Evolutionary conservation across 164 flowering plant species (phyloP).

Genomic region (Amborella trichopoda): DNA sequence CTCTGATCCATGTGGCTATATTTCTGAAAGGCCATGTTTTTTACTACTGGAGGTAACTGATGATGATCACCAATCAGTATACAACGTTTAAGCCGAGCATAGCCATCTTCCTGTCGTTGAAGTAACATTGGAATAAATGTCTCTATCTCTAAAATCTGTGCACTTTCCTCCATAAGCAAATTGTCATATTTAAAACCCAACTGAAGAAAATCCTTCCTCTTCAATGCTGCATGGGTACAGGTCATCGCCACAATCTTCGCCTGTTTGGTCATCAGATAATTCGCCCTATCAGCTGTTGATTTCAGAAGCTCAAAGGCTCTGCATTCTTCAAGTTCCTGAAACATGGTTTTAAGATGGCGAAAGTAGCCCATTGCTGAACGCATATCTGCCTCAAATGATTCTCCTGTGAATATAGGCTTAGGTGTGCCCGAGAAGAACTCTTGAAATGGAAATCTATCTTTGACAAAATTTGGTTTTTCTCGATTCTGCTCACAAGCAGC

Average conservation of each 20-base stretch:
- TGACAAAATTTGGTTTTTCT: conserved; percentile 63
- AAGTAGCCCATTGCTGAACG: conserved; percentile 90
- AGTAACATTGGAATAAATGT: conserved; percentile 97
- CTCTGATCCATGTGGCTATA: conserved; percentile 99
- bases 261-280: conserved; percentile 94
- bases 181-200: conserved; percentile 94
- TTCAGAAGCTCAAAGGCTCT: conserved; percentile 96
- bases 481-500: conserved; percentile 65
- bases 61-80: conserved; percentile 99
- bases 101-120: conserved; percentile 96
- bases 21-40: conserved; percentile 99
- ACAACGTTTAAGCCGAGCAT: conserved; percentile 93
- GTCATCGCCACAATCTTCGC: conserved; percentile 99
- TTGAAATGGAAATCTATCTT: conserved; percentile 77
- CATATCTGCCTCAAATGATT: conserved; percentile 91
- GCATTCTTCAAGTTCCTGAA: conserved; percentile 95
- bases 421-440: conserved; percentile 78
- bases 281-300: conserved; percentile 94
- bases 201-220: conserved; percentile 92
- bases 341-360: conserved; percentile 82
- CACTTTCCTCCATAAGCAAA: conserved; percentile 98
- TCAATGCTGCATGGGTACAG: conserved; percentile 97
- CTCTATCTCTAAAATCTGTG: conserved; percentile 94
- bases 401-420: conserved; percentile 65
- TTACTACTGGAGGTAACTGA: conserved; percentile 97